These are phyloP conservation scores for Nitzschia sp. DNA, from an alignment of 108 stramenopile species.

Conservation along the genomic window DNA sequence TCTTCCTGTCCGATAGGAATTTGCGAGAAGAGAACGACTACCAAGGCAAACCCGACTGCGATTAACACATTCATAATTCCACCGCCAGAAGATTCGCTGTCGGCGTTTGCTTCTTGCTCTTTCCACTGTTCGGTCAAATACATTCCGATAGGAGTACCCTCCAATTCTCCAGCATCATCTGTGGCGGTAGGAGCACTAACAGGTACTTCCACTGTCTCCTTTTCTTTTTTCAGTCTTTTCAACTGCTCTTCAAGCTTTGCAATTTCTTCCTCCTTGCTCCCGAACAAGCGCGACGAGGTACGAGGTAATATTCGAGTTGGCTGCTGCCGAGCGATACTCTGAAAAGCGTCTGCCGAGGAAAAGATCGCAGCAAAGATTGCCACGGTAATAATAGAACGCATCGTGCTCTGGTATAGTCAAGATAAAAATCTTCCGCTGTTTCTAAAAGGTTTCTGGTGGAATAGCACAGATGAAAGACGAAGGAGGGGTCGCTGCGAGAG, in stretches of 20 bases:
- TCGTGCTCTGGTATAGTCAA: too few species aligned
- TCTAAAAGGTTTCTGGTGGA: too few species aligned
- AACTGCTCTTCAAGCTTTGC: constrained; percentile 35
- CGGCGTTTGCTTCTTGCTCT: constrained; percentile 10
- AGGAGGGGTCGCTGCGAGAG: too few species aligned
- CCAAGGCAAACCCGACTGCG: constrained; percentile 15
- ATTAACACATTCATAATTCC: constrained; percentile 3
- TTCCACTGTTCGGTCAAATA: constrained; percentile 39
- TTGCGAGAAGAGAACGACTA: constrained; percentile 30
- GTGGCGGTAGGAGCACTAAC: background rate
- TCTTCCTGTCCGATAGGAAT: constrained; percentile 40
- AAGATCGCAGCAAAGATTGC: background rate
- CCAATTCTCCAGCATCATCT: constrained; percentile 1
- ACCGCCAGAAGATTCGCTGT: background rate
- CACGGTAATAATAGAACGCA: too few species aligned
- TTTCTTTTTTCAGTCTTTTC: constrained; percentile 27
- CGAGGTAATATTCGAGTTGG: background rate
- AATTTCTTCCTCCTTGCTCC: constrained; percentile 39
- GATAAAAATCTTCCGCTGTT: too few species aligned
- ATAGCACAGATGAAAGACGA: too few species aligned
- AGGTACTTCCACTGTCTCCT: constrained; percentile 1
- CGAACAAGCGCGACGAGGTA: background rate
- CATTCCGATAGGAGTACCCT: constrained; percentile 18
- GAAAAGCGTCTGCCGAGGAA: background rate
- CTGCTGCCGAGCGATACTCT: background rate